These are phyloP conservation scores for Ceratobasidium sp. DNA, from an alignment of 1,284 basidiomycete genomes.

Conservation along the genomic window DNA sequence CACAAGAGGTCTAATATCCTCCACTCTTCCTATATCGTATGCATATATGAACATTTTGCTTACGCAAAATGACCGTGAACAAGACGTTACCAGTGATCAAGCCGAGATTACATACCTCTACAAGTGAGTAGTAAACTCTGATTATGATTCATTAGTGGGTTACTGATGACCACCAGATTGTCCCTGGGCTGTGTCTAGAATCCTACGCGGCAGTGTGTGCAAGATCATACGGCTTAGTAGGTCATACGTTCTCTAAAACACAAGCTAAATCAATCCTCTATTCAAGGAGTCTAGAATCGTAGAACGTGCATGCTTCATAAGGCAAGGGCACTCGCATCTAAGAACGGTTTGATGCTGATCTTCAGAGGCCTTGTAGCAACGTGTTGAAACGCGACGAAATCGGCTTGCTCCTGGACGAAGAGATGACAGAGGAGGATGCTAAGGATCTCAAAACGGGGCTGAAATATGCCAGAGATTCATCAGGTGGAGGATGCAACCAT, in stretches of 20 bases:
- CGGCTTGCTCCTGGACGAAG: constrained; percentile 70
- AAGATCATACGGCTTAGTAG: constrained; percentile 72
- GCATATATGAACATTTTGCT: constrained; percentile 56
- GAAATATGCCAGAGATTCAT: constrained; percentile 76
- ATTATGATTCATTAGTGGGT: too few relatives aligned
- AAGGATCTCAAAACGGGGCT: constrained; percentile 75
- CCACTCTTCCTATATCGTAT: constrained; percentile 63
- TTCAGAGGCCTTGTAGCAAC: constrained; percentile 64
- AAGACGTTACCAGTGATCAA: constrained; percentile 44
- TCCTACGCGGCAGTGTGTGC: constrained; percentile 88
- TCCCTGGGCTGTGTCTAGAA: constrained; percentile 70
- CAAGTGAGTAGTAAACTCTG: constrained; percentile 63
- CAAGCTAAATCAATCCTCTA: not conserved
- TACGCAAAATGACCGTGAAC: constrained; percentile 43
- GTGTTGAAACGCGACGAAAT: constrained; percentile 69
- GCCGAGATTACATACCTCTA: constrained; percentile 81
- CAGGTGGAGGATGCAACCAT: constrained; percentile 67
- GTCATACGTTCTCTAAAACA: not conserved
- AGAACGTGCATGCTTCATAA: constrained; percentile 76
- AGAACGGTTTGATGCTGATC: too few relatives aligned
- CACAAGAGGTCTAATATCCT: constrained; percentile 67
- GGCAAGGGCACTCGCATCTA: constrained; percentile 58
- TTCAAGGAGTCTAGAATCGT: constrained; percentile 54
- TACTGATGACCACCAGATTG: too few relatives aligned
- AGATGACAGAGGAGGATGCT: constrained; percentile 69